A percentile compares a stretch with the other conserved stretches of the same genome.
These are phyloP conservation scores for Ulota crispa DNA, from an alignment of 225 moss, liverwort and hornwort species.

Conservation along the genomic window DNA sequence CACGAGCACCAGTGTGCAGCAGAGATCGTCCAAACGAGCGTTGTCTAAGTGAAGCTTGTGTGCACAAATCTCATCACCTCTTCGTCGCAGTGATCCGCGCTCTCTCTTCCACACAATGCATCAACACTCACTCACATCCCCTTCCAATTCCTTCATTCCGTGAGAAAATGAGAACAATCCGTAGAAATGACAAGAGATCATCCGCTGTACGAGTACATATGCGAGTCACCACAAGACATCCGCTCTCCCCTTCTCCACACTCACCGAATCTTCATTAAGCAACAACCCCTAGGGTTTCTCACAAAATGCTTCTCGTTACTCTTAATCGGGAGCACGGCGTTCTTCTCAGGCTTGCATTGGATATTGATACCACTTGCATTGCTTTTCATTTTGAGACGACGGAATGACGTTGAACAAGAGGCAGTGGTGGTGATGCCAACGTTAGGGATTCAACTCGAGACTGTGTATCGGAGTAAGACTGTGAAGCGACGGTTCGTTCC, in stretches of 20 bases:
- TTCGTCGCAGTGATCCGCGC: background rate
- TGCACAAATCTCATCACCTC: background rate
- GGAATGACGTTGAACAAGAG: constrained; percentile 68
- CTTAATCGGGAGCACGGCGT: constrained; percentile 22
- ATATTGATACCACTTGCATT: constrained; percentile 24
- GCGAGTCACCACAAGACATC: constrained; percentile 41
- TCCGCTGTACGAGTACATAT: constrained; percentile 50
- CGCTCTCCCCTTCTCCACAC: constrained; percentile 48
- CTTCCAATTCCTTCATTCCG: background rate
- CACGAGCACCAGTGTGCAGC: background rate
- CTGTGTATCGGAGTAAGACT: constrained; percentile 62
- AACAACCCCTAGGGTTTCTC: constrained; percentile 7
- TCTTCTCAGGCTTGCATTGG: constrained; percentile 32
- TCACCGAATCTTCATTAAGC: constrained; percentile 54
- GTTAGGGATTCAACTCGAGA: constrained; percentile 83
- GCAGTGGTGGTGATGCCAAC: constrained; percentile 84
- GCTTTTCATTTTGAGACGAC: constrained; percentile 27
- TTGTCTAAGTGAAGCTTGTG: background rate
- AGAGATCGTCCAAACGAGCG: background rate
- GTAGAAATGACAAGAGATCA: constrained; percentile 24
- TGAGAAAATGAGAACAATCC: background rate
- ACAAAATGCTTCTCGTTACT: constrained; percentile 24
- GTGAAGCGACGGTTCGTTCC: constrained; percentile 79
- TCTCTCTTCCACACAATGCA: too few relatives aligned
- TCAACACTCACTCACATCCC: background rate